Base-by-base conservation (phyloP, 164 flowering plant genomes). In the Cinnamomum chago region DNA sequence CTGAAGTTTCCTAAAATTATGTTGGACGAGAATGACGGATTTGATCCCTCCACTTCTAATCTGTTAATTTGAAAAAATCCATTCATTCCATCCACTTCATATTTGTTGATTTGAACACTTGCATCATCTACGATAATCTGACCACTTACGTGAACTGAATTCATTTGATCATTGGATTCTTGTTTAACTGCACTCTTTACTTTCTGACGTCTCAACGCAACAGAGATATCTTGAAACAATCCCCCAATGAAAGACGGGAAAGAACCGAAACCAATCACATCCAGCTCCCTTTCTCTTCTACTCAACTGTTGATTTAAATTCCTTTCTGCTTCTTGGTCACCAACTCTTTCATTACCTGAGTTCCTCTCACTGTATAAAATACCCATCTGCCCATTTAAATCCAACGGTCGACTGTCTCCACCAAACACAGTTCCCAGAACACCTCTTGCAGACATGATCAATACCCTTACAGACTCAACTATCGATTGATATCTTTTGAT, bases 271-370 rank as follows among this genome's bases (percentile, higher is more conserved):
- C 83, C 84, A 35, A n/a, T 70, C 52, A 68, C 81, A 35, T 79
- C 82, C 25, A 25, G 24, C 65, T 88, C 89, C 68, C 89, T 86
- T 82, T 73, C 86, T 73, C 70, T 85, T 76, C 72, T 85, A 73
- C 78, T 80, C 27, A 81, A 28, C 74, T 86, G 88, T 72, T 80
- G 84, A 72, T 83, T 83, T 58, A 3, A n/a, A 23, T 35, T 69
- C 35, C 22, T 74, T 64, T 74, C 79, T 24, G 73, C 66, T 65
- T 79, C 81, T 74, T 60, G 72, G 14, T 47, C 75, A 68, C 84
- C 91, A 67, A 65, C 73, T 40, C 76, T 40, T 14, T 15, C 25
- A 50, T 64, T 65, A 60, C 50, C 68, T 24, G 74, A 79, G 0
- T 73, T 77, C 51, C 66, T 81, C 55, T 20, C 66, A 24, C n/a